These are phyloP conservation scores for Stephania yunnanensis DNA, from an alignment of 164 flowering plant genomes.

Conservation along the genomic window DNA sequence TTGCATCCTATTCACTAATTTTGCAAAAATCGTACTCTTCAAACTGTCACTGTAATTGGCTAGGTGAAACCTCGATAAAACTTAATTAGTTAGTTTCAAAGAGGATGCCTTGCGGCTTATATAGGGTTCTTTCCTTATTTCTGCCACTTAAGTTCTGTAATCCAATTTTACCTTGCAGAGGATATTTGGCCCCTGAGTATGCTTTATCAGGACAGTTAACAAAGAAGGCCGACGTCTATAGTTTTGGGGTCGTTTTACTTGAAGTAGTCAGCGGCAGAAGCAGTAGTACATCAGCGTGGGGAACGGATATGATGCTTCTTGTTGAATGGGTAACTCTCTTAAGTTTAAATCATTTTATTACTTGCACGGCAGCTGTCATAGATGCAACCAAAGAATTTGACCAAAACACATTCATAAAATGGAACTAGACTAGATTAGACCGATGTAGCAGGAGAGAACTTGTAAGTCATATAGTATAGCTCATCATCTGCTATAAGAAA, in stretches of 20 bases:
- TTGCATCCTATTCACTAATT: background rate
- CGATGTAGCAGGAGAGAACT: background rate
- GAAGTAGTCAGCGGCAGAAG: conserved; percentile 77
- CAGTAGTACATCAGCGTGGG: conserved; percentile 62
- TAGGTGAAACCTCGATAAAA: no score
- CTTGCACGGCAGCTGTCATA: background rate
- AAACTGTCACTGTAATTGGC: no score
- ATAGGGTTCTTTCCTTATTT: background rate
- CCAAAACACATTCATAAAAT: background rate
- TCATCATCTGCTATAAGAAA: background rate
- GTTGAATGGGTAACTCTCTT: conserved; percentile 64
- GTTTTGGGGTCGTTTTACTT: conserved; percentile 79
- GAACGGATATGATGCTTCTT: conserved; percentile 49
- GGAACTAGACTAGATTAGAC: background rate
- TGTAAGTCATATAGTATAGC: background rate
- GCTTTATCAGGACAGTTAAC: conserved; percentile 67
- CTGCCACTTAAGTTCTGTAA: background rate
- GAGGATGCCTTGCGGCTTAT: background rate
- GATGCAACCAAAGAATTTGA: background rate
- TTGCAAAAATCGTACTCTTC: background rate
- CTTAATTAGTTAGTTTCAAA: no score
- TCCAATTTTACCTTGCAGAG: conserved; percentile 40
- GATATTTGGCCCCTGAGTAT: conserved; percentile 89
- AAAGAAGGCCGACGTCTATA: conserved; percentile 79
- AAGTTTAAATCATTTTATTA: background rate